Evolutionary conservation across 495 filamentous ascomycete genomes (phyloP).

Genomic region (Acidomyces sp.): DNA sequence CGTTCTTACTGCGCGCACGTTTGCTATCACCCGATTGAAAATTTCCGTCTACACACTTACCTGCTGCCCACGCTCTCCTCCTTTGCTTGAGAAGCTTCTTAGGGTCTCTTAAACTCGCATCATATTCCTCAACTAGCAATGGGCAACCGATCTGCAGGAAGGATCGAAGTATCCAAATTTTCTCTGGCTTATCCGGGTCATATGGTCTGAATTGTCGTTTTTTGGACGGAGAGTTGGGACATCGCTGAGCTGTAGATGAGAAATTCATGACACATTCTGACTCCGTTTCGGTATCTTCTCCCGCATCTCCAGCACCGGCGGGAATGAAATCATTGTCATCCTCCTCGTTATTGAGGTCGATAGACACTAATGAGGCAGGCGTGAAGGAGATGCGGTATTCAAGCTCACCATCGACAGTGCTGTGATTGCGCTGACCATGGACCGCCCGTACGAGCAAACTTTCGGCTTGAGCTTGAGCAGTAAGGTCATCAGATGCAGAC

Average conservation of each 20-base stretch:
- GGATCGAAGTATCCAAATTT: constrained; percentile 65
- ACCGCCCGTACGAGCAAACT: constrained; percentile 44
- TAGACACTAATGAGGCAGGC: constrained; percentile 60
- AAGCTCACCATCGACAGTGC: constrained; percentile 56
- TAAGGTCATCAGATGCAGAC: constrained; percentile 25
- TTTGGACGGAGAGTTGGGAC: constrained; percentile 26
- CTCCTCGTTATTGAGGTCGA: constrained; percentile 47
- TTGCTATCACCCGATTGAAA: neutral
- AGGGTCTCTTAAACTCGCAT: constrained; percentile 44
- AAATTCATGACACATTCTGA: constrained; percentile 8
- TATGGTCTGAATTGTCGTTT: constrained; percentile 51
- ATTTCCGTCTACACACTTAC: neutral
- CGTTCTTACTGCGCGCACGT: constrained; percentile 10
- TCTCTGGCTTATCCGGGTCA: constrained; percentile 51
- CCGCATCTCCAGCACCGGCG: constrained; percentile 32
- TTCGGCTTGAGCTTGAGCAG: constrained; percentile 34
- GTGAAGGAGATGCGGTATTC: constrained; percentile 69
- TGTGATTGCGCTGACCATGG: constrained; percentile 52
- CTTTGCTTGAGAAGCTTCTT: constrained; percentile 31
- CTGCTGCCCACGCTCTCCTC: constrained; percentile 9
- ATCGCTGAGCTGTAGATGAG: constrained; percentile 17
- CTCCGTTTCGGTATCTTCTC: constrained; percentile 25
- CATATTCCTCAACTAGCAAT: constrained; percentile 62
- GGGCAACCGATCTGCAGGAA: constrained; percentile 59
- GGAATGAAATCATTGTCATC: constrained; percentile 32